Percentiles rank a stretch among this genome's conserved stretches.
phyloP scores from a whole-genome alignment of 768 basidiomycete genomes.

The Termitomyces sp. region DNA sequence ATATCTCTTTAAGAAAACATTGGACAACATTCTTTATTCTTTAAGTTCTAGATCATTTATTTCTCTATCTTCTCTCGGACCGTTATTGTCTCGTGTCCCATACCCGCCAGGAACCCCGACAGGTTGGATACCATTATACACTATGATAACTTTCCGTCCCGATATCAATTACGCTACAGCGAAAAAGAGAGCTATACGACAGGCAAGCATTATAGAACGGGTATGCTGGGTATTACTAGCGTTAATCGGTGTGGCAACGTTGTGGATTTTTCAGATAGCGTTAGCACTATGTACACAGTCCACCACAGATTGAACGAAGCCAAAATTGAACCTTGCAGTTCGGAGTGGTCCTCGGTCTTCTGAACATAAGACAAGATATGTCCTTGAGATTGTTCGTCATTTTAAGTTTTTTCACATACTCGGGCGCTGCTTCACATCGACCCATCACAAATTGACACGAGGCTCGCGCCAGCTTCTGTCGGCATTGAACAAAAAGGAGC shows the following conservation, averaged over 20 bases:
- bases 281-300: slow-evolving; percentile 15
- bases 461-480: slow-evolving; percentile 15
- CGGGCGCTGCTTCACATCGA: background rate
- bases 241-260: slow-evolving; percentile 34
- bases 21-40: slow-evolving; percentile 71
- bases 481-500: slow-evolving; percentile 17
- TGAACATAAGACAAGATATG: slow-evolving; percentile 12
- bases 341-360: slow-evolving; percentile 11
- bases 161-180: slow-evolving; percentile 90
- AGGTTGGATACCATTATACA: slow-evolving; percentile 93
- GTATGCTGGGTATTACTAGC: slow-evolving; percentile 44
- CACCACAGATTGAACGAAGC: slow-evolving; percentile 9
- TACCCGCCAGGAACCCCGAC: slow-evolving; percentile 54
- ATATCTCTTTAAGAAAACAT: slow-evolving; percentile 72
- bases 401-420: slow-evolving; percentile 9
- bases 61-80: slow-evolving; percentile 40
- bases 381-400: slow-evolving; percentile 8
- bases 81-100: slow-evolving; percentile 41
- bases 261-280: slow-evolving; percentile 35
- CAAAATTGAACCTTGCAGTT: slow-evolving; percentile 13
- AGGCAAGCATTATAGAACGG: slow-evolving; percentile 54
- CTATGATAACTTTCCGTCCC: slow-evolving; percentile 96
- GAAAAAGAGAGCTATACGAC: slow-evolving; percentile 60
- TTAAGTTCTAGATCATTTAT: slow-evolving; percentile 47
- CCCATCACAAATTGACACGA: slow-evolving; percentile 15